Percentiles rank a stretch among this genome's conserved stretches.
Conservation (phyloP, 495 filamentous ascomycete genomes). For the Penicillium paradoxum region DNA sequence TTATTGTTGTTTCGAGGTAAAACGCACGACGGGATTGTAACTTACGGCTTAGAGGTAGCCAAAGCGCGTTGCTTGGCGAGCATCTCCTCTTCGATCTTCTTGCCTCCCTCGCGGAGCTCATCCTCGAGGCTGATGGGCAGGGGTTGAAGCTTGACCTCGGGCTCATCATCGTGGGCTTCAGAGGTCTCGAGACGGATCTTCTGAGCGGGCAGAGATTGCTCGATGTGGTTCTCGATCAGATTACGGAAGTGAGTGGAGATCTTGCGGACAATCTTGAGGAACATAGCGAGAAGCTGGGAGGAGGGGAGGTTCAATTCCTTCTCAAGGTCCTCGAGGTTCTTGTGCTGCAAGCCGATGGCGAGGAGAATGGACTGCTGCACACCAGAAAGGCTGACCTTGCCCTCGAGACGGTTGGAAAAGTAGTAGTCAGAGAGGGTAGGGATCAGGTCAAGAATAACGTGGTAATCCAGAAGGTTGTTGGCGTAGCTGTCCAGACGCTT, state of each 20-base stretch:
- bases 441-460: constrained; percentile 91
- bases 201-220: constrained; percentile 59
- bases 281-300: constrained; percentile 88
- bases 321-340: constrained; percentile 75
- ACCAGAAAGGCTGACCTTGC: constrained; percentile 61
- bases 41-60: constrained; percentile 87
- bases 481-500: constrained; percentile 93
- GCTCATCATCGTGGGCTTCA: constrained; percentile 58
- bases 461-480: constrained; percentile 95
- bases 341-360: constrained; percentile 83
- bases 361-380: constrained; percentile 83
- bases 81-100: constrained; percentile 65
- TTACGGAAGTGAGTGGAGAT: constrained; percentile 68
- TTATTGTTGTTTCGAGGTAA: constrained; percentile 37
- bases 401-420: constrained; percentile 70
- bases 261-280: constrained; percentile 92
- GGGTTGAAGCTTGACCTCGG: constrained; percentile 60
- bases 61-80: constrained; percentile 74
- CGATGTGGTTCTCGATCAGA: constrained; percentile 70
- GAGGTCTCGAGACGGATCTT: constrained; percentile 39
- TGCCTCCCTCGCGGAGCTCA: constrained; percentile 78
- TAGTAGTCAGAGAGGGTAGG: constrained; percentile 74
- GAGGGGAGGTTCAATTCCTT: constrained; percentile 69
- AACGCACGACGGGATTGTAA: neutral
- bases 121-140: constrained; percentile 72